Percentiles rank a stretch among this genome's conserved stretches.
These are phyloP conservation scores for Cyphellophora europaea DNA, from an alignment of 2,329 filamentous ascomycete genomes.

Conservation along the genomic window DNA sequence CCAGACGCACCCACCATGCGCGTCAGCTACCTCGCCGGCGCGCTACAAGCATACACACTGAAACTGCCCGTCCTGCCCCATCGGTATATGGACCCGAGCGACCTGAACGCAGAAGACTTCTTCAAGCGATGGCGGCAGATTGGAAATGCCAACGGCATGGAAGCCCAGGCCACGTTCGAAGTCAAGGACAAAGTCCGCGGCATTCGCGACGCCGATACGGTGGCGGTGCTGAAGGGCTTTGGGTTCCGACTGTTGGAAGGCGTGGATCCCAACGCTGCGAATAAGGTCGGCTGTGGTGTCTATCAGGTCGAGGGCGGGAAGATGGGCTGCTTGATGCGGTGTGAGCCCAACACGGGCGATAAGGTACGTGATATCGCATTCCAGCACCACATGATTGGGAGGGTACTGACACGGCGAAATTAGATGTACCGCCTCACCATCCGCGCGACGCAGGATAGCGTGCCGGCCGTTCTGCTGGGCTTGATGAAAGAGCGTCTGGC, in stretches of 20 bases:
- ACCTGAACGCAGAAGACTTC: slow-evolving; percentile 82
- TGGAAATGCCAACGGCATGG: slow-evolving; percentile 66
- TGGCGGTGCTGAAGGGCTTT: slow-evolving; percentile 39
- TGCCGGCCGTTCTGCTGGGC: slow-evolving; percentile 71
- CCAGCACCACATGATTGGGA: too few species aligned
- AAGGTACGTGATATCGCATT: slow-evolving; percentile 55
- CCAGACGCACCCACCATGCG: slow-evolving; percentile 79
- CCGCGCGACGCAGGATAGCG: slow-evolving; percentile 82
- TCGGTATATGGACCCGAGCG: slow-evolving; percentile 93
- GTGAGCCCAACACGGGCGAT: slow-evolving; percentile 89
- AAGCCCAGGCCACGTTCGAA: slow-evolving; percentile 80
- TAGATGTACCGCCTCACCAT: slow-evolving; percentile 96
- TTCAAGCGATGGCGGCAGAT: slow-evolving; percentile 99
- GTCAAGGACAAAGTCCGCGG: slow-evolving; percentile 40
- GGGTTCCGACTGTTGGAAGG: slow-evolving; percentile 75
- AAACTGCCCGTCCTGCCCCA: slow-evolving; percentile 82
- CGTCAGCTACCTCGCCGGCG: slow-evolving; percentile 87
- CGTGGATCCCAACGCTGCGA: slow-evolving; percentile 87
- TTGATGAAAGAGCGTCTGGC: slow-evolving; percentile 78
- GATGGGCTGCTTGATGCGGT: slow-evolving; percentile 81
- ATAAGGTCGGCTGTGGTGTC: slow-evolving; percentile 84
- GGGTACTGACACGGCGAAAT: slow-evolving; percentile 9
- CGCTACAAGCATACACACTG: slow-evolving; percentile 82
- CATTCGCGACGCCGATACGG: slow-evolving; percentile 44
- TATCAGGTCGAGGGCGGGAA: slow-evolving; percentile 71